These are phyloP conservation scores for Hypoxylon fragiforme DNA, from an alignment of 495 filamentous ascomycete genomes.

Conservation along the genomic window DNA sequence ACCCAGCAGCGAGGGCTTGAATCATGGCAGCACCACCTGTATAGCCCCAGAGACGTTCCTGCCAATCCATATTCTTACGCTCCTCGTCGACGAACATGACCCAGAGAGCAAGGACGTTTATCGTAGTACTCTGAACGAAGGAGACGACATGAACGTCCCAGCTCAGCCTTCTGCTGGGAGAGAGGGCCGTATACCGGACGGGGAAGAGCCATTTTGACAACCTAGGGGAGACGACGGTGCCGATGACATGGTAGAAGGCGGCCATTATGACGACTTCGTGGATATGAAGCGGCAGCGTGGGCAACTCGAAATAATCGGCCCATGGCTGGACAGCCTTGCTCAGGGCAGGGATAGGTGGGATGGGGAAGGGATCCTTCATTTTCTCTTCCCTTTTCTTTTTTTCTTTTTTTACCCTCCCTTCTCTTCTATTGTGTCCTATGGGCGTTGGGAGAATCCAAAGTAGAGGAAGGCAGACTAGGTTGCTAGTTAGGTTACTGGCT, in stretches of 20 bases:
- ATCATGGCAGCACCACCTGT: slow-evolving; percentile 80
- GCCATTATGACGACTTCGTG: slow-evolving; percentile 84
- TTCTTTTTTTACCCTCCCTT: background rate
- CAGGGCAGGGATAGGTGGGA: slow-evolving; percentile 59
- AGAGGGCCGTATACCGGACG: slow-evolving; percentile 67
- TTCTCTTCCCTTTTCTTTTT: slow-evolving; percentile 1
- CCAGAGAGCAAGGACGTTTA: slow-evolving; percentile 78
- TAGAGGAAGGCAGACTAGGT: no score
- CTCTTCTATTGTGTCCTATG: background rate
- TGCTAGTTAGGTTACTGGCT: no score
- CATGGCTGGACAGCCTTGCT: slow-evolving; percentile 57
- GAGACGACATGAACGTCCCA: slow-evolving; percentile 98
- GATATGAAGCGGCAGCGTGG: slow-evolving; percentile 78
- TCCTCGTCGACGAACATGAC: slow-evolving; percentile 80
- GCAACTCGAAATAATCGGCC: slow-evolving; percentile 62
- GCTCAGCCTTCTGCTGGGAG: slow-evolving; percentile 72
- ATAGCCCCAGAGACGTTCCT: slow-evolving; percentile 88
- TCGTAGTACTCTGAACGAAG: slow-evolving; percentile 79
- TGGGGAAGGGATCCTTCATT: slow-evolving; percentile 75
- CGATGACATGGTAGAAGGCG: slow-evolving; percentile 74
- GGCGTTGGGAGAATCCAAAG: background rate
- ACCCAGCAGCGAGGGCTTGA: slow-evolving; percentile 84
- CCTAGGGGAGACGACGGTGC: slow-evolving; percentile 71
- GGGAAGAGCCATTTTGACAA: slow-evolving; percentile 73
- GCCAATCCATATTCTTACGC: slow-evolving; percentile 68